Evolutionary conservation across 148 eudicot genomes (phyloP).

Genomic region (Vaccinium macrocarpon): DNA sequence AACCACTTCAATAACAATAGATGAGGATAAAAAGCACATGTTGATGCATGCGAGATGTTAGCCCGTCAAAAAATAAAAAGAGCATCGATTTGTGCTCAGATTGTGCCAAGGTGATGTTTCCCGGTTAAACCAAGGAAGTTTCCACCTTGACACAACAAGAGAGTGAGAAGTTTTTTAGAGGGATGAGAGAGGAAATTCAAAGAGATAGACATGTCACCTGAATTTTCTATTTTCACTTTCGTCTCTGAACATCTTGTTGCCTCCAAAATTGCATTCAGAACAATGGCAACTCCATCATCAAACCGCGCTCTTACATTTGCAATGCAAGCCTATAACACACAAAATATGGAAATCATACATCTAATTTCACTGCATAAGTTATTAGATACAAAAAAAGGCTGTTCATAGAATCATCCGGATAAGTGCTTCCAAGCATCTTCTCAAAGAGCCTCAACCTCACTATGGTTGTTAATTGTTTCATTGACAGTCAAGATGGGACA

Average conservation of each 20-base stretch:
- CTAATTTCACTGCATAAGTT: background rate
- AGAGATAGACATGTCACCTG: conserved; percentile 38
- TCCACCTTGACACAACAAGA: background rate
- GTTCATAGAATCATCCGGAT: background rate
- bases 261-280: conserved; percentile 69
- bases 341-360: background rate
- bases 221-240: conserved; percentile 34
- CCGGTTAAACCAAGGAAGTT: background rate
- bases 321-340: conserved; percentile 60
- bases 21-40: background rate
- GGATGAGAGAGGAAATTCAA: background rate
- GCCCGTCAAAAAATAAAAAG: background rate
- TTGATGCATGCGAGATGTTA: background rate
- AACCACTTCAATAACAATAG: background rate
- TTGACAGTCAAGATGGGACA: background rate
- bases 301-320: conserved; percentile 50
- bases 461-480: background rate
- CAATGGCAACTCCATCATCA: conserved; percentile 54
- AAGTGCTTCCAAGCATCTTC: background rate
- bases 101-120: background rate
- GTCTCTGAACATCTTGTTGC: conserved; percentile 39
- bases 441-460: background rate
- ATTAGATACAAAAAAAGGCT: background rate
- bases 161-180: background rate
- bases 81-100: background rate